These are phyloP conservation scores for Pelargonium cotyledonis DNA, from an alignment of 441 rosid genomes.

Conservation along the genomic window DNA sequence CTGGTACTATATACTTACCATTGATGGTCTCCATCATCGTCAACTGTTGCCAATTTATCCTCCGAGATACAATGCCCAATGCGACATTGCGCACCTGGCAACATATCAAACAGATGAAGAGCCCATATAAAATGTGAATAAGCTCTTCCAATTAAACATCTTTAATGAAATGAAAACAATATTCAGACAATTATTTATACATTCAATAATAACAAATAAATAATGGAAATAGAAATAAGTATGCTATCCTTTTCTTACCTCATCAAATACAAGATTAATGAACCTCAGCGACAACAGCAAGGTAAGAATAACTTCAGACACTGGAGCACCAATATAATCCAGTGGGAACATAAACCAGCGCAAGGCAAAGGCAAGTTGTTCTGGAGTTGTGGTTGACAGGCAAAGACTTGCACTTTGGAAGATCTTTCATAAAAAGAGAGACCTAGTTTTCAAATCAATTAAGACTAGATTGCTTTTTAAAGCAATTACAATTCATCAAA, in stretches of 20 bases:
- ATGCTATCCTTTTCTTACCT: constrained; percentile 39
- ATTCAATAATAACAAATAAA: neutral
- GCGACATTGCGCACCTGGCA: constrained; percentile 77
- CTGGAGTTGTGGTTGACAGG: constrained; percentile 89
- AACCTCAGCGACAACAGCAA: constrained; percentile 88
- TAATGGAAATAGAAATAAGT: neutral
- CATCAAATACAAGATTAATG: constrained; percentile 80
- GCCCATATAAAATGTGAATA: neutral
- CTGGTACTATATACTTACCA: constrained; percentile 35
- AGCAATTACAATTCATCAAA: neutral
- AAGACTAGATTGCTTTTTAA: constrained; percentile 12
- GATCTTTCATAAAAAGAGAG: constrained; percentile 42
- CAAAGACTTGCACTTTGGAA: constrained; percentile 90
- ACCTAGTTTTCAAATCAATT: constrained; percentile 24
- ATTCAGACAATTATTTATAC: neutral
- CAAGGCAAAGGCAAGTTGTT: constrained; percentile 77
- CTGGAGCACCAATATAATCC: constrained; percentile 67
- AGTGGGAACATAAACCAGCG: constrained; percentile 83
- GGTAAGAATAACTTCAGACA: constrained; percentile 77
- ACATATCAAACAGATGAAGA: neutral
- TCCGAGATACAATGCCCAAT: constrained; percentile 79
- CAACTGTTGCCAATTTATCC: constrained; percentile 78
- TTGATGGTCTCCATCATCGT: constrained; percentile 77
- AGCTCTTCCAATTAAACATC: neutral
- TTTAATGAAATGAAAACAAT: neutral